Evolutionary conservation across 306 rosid genomes (phyloP).

Genomic region (Boehmeria nivea): DNA sequence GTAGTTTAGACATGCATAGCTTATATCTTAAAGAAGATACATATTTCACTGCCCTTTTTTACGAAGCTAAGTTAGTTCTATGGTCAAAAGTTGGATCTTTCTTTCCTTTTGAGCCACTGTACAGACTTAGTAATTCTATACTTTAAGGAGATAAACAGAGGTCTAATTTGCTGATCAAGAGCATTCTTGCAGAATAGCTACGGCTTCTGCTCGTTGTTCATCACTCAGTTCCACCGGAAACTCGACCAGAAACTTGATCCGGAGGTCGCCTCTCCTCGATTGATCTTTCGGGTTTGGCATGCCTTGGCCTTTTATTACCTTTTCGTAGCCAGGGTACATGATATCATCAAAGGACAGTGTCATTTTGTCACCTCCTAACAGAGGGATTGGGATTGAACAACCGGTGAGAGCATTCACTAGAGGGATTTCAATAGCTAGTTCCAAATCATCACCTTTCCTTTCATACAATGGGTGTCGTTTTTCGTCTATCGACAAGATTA

Average conservation of each 20-base stretch:
- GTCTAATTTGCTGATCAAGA: slow-evolving; percentile 19
- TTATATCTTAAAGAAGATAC: no score
- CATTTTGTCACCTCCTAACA: slow-evolving; percentile 69
- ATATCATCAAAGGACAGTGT: slow-evolving; percentile 47
- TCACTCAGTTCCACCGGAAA: slow-evolving; percentile 55
- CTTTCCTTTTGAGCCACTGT: neutral
- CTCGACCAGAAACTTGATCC: slow-evolving; percentile 49
- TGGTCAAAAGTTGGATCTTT: neutral
- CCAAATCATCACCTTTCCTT: slow-evolving; percentile 67
- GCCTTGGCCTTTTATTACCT: slow-evolving; percentile 71
- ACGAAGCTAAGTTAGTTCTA: neutral
- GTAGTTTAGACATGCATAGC: neutral
- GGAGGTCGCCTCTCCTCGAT: slow-evolving; percentile 62
- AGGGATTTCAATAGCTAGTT: slow-evolving; percentile 60
- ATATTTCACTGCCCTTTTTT: no score
- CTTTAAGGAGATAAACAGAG: neutral
- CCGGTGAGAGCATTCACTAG: slow-evolving; percentile 71
- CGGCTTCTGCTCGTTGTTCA: slow-evolving; percentile 55
- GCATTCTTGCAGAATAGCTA: slow-evolving; percentile 49
- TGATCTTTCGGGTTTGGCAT: slow-evolving; percentile 56
- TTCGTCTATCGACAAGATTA: slow-evolving; percentile 66
- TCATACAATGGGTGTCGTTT: slow-evolving; percentile 52
- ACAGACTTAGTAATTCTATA: slow-evolving; percentile 4
- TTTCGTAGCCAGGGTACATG: slow-evolving; percentile 62
- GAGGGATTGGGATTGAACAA: slow-evolving; percentile 65